Evolutionary conservation across 2,329 filamentous ascomycete genomes (phyloP).

Genomic region (Cladophialophora exuberans): DNA sequence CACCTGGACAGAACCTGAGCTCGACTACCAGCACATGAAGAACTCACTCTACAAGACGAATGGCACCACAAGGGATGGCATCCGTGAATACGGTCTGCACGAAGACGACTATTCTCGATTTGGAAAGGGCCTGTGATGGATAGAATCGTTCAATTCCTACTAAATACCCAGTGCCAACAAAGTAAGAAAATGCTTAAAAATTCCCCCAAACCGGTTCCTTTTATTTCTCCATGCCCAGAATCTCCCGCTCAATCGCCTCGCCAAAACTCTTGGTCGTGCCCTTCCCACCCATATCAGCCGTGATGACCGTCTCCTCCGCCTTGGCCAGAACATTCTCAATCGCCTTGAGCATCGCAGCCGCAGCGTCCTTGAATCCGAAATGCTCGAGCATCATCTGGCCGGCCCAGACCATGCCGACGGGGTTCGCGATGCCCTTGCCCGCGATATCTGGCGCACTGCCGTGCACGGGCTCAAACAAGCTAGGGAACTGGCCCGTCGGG

Average conservation of each 20-base stretch:
- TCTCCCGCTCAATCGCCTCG: constrained; percentile 72
- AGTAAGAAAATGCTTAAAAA: background rate
- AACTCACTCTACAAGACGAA: constrained; percentile 7
- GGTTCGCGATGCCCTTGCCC: constrained; percentile 94
- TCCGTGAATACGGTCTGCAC: constrained; percentile 9
- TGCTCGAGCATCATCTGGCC: constrained; percentile 99
- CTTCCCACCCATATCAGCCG: constrained; percentile 93
- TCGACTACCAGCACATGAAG: constrained; percentile 11
- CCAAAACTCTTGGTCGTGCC: constrained; percentile 95
- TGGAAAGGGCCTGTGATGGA: constrained; percentile 12
- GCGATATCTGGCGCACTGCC: constrained; percentile 96
- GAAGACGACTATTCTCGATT: constrained; percentile 8
- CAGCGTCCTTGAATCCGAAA: constrained; percentile 74
- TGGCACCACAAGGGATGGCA: constrained; percentile 1
- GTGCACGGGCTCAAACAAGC: constrained; percentile 92
- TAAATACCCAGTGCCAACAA: no score
- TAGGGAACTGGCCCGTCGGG: constrained; percentile 64
- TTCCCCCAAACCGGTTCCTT: background rate
- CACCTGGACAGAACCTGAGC: constrained; percentile 1
- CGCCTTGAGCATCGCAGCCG: constrained; percentile 85
- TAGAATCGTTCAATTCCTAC: no score
- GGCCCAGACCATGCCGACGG: constrained; percentile 89
- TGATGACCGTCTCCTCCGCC: constrained; percentile 76
- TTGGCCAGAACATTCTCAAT: constrained; percentile 86
- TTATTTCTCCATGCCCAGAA: constrained; percentile 6